Evolutionary conservation across 208 protist genomes (phyloP).

Genomic region (Acanthamoeba sp.): DNA sequence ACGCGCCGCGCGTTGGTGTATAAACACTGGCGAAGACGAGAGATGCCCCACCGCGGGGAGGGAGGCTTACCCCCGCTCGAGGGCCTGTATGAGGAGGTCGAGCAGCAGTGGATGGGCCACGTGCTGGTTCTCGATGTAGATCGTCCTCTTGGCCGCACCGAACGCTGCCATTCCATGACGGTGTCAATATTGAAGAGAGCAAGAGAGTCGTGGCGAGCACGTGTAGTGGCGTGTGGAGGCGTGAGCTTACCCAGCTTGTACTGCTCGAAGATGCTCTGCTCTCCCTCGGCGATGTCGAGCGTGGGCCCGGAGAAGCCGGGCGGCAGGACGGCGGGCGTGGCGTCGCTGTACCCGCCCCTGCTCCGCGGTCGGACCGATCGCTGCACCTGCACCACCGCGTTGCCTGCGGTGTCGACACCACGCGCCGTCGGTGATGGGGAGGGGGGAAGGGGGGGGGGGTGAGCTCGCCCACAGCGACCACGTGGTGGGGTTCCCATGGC

Average conservation of each 20-base stretch:
- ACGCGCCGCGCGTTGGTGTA: neutral
- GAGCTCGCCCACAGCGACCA: too few species aligned
- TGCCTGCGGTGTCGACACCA: neutral
- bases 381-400: neutral
- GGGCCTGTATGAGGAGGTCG: neutral
- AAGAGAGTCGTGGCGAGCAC: too few species aligned
- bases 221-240: too few species aligned
- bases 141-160: neutral
- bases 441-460: too few species aligned
- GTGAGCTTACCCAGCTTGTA: neutral
- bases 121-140: conserved; percentile 41
- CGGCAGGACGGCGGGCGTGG: neutral
- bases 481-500: too few species aligned
- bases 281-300: neutral
- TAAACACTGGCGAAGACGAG: neutral
- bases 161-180: too few species aligned
- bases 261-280: conserved; percentile 27
- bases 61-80: neutral
- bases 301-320: neutral
- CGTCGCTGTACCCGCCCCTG: neutral
- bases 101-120: conserved; percentile 21
- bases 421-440: too few species aligned
- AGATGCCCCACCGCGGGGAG: too few species aligned
- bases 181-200: too few species aligned
- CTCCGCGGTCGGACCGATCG: neutral